phyloP scores from a whole-genome alignment of 768 basidiomycete species.

The Pisolithus orientalis region DNA sequence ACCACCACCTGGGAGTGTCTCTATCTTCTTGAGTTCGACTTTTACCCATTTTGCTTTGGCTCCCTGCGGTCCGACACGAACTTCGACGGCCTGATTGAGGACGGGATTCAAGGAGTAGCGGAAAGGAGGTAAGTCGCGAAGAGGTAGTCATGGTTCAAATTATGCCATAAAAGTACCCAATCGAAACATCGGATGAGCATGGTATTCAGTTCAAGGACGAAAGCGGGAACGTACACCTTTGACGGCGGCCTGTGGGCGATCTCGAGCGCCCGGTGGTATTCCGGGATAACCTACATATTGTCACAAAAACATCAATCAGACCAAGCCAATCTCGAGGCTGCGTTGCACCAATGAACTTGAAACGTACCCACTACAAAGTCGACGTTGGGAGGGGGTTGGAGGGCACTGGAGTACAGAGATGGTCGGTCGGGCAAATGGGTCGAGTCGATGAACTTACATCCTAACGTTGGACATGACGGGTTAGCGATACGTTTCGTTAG shows the following conservation, averaged over 20 bases:
- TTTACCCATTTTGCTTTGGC: slow-evolving; percentile 91
- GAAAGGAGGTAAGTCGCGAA: too few relatives aligned
- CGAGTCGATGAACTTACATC: slow-evolving; percentile 31
- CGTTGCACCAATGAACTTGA: background rate
- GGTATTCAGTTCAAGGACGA: slow-evolving; percentile 1
- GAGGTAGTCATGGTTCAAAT: too few relatives aligned
- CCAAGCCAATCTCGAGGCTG: background rate
- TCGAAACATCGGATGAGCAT: too few relatives aligned
- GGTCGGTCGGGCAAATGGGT: background rate
- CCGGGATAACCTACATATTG: slow-evolving; percentile 65
- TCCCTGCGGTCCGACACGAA: slow-evolving; percentile 66
- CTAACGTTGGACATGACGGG: slow-evolving; percentile 37
- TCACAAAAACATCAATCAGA: slow-evolving; percentile 7
- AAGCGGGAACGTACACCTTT: slow-evolving; percentile 60
- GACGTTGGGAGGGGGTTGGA: slow-evolving; percentile 84
- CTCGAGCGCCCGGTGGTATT: slow-evolving; percentile 71
- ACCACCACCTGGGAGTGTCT: slow-evolving; percentile 71
- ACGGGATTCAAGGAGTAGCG: slow-evolving; percentile 2
- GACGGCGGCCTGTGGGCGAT: slow-evolving; percentile 77
- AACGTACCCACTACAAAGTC: slow-evolving; percentile 76
- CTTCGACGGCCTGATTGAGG: slow-evolving; percentile 65
- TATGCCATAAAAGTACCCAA: too few relatives aligned
- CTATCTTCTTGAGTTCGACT: slow-evolving; percentile 87
- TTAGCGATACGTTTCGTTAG: too few relatives aligned
- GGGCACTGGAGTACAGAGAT: slow-evolving; percentile 41